Evolutionary conservation across 2,329 filamentous ascomycete genomes (phyloP), one percentile per base, ranked within the genome.

Genomic region (Anisogramma anomala): DNA sequence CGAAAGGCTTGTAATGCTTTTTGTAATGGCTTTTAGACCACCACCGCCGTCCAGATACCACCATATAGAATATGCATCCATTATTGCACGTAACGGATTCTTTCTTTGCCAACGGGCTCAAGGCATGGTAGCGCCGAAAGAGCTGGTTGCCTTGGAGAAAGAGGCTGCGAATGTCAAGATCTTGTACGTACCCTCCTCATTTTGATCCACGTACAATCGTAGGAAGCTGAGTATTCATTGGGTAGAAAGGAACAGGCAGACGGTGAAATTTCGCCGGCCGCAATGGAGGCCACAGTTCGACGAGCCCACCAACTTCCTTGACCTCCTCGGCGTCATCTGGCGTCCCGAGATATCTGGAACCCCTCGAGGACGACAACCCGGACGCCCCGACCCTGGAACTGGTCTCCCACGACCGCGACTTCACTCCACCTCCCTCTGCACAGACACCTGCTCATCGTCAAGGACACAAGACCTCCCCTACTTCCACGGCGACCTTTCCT

Each of bases 291-390:
- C 10, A 83, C 88, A 52, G 84, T 75, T 93, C 2, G 85, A 93
- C 56, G 85, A 93, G 55, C 86, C 86, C 0, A 93, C 85, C 25
- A 93, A 93, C 54, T 93, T 85, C 55, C 70, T 93, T 1, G 85
- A 93, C 53, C 66, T 93, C 1, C 69, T 87, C 0, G 84, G 83
- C 1, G 87, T 94, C 43, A 75, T 94, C 42, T 93, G 86, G 84
- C 67, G n/a, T 94, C 1, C 81, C 93, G 54, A 71, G 72, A 10
- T 80, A 87, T 53, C 72, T 94, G 8, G 65, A 71, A 27, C 63
- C 69, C 1, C 58, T 80, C 3, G 66, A 68, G 3, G 70, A 76
- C 15, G 58, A 76, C 15, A 58, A 58, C 0, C 61, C 68, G 0
- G 60, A 67, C 2, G 73, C 72, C 0, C 73, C 74, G 0, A 91